phyloP scores from a whole-genome alignment of 192 early-diverging fungal species.

The Obelidium mucronatum region DNA sequence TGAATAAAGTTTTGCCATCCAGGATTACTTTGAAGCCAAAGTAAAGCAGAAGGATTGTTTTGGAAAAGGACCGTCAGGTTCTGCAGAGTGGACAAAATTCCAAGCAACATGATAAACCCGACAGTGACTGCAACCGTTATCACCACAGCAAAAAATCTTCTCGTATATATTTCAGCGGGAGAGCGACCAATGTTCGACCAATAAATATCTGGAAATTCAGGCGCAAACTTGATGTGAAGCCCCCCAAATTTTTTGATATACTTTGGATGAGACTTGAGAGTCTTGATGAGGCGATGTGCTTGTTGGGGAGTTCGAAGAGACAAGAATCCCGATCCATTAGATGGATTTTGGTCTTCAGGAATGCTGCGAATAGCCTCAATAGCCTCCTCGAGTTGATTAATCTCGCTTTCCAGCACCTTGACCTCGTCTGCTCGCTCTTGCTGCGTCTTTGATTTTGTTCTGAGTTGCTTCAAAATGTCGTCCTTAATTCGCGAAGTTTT shows the following conservation, averaged over 20 bases:
- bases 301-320: slow-evolving; percentile 14
- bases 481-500: background rate
- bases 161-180: slow-evolving; percentile 6
- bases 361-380: slow-evolving; percentile 1
- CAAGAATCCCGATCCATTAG: slow-evolving; percentile 24
- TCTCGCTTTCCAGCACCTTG: background rate
- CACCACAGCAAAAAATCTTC: background rate
- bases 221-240: slow-evolving; percentile 24
- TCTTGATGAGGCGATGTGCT: slow-evolving; percentile 13
- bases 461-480: background rate
- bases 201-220: slow-evolving; percentile 19
- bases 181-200: slow-evolving; percentile 22
- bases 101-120: background rate
- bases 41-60: background rate
- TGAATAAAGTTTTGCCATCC: slow-evolving; percentile 10
- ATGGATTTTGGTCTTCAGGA: slow-evolving; percentile 5
- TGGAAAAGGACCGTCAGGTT: slow-evolving; percentile 17
- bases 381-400: slow-evolving; percentile 6
- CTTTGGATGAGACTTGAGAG: slow-evolving; percentile 11
- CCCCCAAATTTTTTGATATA: slow-evolving; percentile 14
- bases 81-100: slow-evolving; percentile 4
- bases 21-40: background rate
- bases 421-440: slow-evolving; percentile 1
- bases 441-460: background rate
- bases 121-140: slow-evolving; percentile 14